Evolutionary conservation across 2,329 filamentous ascomycete genomes (phyloP).

Genomic region (Alternaria arborescens): DNA sequence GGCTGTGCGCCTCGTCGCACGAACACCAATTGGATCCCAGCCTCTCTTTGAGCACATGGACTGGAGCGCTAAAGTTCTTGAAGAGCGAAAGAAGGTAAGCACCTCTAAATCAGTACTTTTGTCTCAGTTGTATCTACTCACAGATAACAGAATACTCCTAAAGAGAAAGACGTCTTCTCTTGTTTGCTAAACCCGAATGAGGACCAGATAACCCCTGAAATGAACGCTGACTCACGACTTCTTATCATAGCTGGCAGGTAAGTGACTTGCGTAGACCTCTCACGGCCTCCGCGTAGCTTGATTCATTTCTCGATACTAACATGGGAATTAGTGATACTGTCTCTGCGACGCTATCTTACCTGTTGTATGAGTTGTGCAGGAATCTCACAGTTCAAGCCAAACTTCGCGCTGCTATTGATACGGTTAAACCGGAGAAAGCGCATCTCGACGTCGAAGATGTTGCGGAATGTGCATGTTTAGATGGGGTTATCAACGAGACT

Average conservation of each 20-base stretch:
- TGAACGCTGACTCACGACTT: conserved; percentile 40
- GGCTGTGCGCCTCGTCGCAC: conserved; percentile 28
- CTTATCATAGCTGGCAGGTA: conserved; percentile 46
- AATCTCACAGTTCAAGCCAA: conserved; percentile 31
- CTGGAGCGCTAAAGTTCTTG: conserved; percentile 35
- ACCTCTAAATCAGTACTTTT: neutral
- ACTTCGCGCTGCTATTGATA: conserved; percentile 33
- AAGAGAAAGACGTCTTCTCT: conserved; percentile 41
- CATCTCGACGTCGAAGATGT: conserved; percentile 40
- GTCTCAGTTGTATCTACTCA: neutral
- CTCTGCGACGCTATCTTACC: conserved; percentile 38
- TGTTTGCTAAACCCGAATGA: conserved; percentile 34
- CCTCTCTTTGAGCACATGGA: conserved; percentile 35
- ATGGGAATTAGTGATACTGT: conserved; percentile 38
- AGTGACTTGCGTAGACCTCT: neutral
- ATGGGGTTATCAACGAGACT: conserved; percentile 44
- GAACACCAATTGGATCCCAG: conserved; percentile 28
- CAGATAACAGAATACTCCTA: conserved; percentile 26
- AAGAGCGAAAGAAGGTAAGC: conserved; percentile 37
- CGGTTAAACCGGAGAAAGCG: conserved; percentile 22
- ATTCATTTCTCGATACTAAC: neutral
- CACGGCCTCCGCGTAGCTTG: neutral
- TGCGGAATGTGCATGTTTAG: conserved; percentile 35
- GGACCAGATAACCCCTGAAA: conserved; percentile 28
- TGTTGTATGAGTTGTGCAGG: conserved; percentile 43